phyloP scores from a whole-genome alignment of 148 eudicot species.

The Spergularia bocconei region DNA sequence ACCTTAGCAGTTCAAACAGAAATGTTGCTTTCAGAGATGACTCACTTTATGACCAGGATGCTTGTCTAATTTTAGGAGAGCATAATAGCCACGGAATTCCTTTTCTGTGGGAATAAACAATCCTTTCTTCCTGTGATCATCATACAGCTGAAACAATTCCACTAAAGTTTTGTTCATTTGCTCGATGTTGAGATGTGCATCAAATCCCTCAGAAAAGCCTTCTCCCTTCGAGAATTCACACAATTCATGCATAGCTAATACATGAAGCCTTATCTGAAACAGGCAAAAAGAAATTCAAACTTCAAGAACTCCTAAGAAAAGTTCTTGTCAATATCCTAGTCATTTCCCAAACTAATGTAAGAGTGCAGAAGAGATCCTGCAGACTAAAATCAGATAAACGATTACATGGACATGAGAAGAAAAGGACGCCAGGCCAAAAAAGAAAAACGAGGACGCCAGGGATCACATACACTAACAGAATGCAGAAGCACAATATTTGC shows the following conservation, averaged over 20 bases:
- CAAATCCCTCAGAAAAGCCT: slow-evolving; percentile 96
- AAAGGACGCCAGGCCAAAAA: background rate
- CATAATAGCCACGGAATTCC: slow-evolving; percentile 98
- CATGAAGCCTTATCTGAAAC: slow-evolving; percentile 93
- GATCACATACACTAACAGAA: slow-evolving; percentile 7
- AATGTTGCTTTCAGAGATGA: slow-evolving; percentile 19
- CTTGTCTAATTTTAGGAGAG: slow-evolving; percentile 92
- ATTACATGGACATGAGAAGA: slow-evolving; percentile 10
- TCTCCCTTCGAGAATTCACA: slow-evolving; percentile 95
- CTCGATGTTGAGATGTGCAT: slow-evolving; percentile 96
- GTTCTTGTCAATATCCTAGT: background rate
- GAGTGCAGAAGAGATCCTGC: background rate
- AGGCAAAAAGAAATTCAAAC: slow-evolving; percentile 14
- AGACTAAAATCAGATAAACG: slow-evolving; percentile 6
- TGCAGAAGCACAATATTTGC: background rate
- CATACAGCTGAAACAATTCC: slow-evolving; percentile 90
- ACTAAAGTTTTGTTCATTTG: slow-evolving; percentile 99
- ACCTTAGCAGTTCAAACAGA: background rate
- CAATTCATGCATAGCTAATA: slow-evolving; percentile 93
- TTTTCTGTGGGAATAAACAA: slow-evolving; percentile 67
- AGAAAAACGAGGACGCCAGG: slow-evolving; percentile 1
- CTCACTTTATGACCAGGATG: slow-evolving; percentile 99
- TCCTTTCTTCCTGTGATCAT: slow-evolving; percentile 93
- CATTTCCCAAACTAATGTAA: background rate
- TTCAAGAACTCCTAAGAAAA: background rate